Conservation (phyloP, 2,329 filamentous ascomycete genomes). For the Venturia nashicola region DNA sequence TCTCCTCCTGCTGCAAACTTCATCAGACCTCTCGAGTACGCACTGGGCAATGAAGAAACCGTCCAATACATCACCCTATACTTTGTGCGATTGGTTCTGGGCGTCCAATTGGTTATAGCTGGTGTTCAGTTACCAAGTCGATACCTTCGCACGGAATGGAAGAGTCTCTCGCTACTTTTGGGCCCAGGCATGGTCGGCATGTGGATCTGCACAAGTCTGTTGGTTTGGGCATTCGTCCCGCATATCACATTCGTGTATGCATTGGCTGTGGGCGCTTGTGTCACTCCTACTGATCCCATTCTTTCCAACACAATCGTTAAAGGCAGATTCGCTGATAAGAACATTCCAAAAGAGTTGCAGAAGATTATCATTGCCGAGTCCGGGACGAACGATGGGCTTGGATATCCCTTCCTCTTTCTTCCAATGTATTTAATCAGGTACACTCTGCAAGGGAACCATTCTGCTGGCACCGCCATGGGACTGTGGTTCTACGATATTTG, state of each 20-base stretch:
- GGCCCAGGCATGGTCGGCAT: constrained; percentile 50
- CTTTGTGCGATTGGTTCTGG: constrained; percentile 63
- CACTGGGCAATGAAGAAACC: constrained; percentile 41
- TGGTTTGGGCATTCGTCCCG: constrained; percentile 43
- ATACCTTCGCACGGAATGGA: constrained; percentile 38
- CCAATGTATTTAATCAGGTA: constrained; percentile 46
- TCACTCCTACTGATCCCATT: constrained; percentile 51
- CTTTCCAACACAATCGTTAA: constrained; percentile 51
- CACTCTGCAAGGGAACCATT: constrained; percentile 23
- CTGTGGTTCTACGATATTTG: constrained; percentile 56
- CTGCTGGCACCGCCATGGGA: constrained; percentile 54
- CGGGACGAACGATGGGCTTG: constrained; percentile 50
- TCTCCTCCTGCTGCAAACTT: constrained; percentile 68
- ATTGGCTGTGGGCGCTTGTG: constrained; percentile 47
- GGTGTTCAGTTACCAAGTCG: constrained; percentile 49
- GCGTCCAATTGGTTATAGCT: constrained; percentile 50
- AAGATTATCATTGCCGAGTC: constrained; percentile 52
- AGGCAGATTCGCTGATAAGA: constrained; percentile 50
- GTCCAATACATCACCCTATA: constrained; percentile 66
- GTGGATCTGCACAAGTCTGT: constrained; percentile 47
- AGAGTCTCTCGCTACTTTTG: constrained; percentile 42
- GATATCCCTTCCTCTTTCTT: constrained; percentile 49
- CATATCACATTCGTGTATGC: constrained; percentile 37
- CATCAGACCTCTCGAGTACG: constrained; percentile 63
- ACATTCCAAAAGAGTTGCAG: constrained; percentile 42